Evolutionary conservation across 2,329 filamentous ascomycete genomes (phyloP).

Genomic region (Ciborinia camelliae): DNA sequence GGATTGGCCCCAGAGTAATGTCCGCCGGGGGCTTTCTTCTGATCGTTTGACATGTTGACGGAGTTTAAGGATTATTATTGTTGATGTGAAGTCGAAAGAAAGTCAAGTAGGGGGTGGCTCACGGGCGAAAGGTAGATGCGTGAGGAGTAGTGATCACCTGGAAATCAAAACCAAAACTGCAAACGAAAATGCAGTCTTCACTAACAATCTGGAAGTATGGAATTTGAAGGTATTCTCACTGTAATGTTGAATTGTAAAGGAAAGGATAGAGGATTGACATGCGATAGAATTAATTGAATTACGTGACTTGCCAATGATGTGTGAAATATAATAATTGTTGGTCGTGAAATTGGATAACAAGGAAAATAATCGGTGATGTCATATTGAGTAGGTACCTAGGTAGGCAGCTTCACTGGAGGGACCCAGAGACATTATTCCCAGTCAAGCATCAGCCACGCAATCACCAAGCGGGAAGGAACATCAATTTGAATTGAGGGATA

Average conservation of each 20-base stretch:
- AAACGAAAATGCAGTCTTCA: neutral
- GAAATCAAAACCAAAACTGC: neutral
- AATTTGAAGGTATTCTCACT: neutral
- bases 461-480: neutral
- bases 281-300: too few relatives aligned
- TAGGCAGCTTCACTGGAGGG: neutral
- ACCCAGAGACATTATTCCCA: too few relatives aligned
- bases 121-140: neutral
- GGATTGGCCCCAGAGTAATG: conserved; percentile 30
- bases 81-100: neutral
- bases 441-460: conserved; percentile 13
- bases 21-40: conserved; percentile 21
- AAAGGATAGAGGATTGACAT: neutral
- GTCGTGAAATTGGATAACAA: neutral
- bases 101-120: neutral
- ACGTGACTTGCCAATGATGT: too few relatives aligned
- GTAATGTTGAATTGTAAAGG: neutral
- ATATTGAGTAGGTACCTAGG: neutral
- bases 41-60: conserved; percentile 17
- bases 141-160: neutral
- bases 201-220: neutral
- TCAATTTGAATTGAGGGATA: neutral
- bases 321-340: neutral
- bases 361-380: conserved; percentile 4
- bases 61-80: too few relatives aligned